These are phyloP conservation scores for Thermomucor indicae-seudaticae DNA, from an alignment of 371 early-diverging fungal genomes.

Conservation along the genomic window DNA sequence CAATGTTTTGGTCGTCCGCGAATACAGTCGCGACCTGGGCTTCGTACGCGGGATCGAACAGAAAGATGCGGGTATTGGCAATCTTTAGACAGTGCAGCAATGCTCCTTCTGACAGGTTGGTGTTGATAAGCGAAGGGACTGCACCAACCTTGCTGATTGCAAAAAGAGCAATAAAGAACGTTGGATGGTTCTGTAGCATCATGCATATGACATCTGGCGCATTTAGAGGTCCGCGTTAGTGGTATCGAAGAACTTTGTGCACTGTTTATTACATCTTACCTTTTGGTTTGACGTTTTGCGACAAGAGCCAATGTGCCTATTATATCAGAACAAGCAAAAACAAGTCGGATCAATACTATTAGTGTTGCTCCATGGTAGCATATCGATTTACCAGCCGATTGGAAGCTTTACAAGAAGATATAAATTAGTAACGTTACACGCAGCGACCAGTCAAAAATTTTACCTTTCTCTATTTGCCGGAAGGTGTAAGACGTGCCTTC, in stretches of 20 bases:
- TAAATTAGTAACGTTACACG: no score
- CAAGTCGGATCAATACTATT: background rate
- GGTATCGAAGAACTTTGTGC: no score
- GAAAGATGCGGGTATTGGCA: constrained; percentile 13
- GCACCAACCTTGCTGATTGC: constrained; percentile 30
- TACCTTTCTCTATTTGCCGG: constrained; percentile 23
- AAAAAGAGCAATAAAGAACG: constrained; percentile 16
- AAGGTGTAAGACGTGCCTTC: constrained; percentile 21
- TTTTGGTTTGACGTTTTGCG: constrained; percentile 17
- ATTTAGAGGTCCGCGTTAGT: no score
- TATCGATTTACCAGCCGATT: constrained; percentile 14
- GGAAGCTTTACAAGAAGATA: constrained; percentile 10
- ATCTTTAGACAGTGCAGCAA: constrained; percentile 28
- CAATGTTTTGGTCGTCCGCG: background rate
- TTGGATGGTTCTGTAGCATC: constrained; percentile 31
- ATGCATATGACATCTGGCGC: constrained; percentile 27
- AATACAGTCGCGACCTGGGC: constrained; percentile 13
- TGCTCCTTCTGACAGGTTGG: constrained; percentile 19
- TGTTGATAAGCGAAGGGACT: constrained; percentile 27
- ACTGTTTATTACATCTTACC: no score
- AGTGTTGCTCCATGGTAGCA: background rate
- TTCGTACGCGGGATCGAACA: constrained; percentile 26
- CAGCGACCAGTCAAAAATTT: background rate
- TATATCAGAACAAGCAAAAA: background rate
- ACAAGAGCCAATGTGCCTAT: constrained; percentile 22